These are phyloP conservation scores for Rhizophlyctis rosea DNA, from an alignment of 192 early-diverging fungal genomes.

Conservation along the genomic window DNA sequence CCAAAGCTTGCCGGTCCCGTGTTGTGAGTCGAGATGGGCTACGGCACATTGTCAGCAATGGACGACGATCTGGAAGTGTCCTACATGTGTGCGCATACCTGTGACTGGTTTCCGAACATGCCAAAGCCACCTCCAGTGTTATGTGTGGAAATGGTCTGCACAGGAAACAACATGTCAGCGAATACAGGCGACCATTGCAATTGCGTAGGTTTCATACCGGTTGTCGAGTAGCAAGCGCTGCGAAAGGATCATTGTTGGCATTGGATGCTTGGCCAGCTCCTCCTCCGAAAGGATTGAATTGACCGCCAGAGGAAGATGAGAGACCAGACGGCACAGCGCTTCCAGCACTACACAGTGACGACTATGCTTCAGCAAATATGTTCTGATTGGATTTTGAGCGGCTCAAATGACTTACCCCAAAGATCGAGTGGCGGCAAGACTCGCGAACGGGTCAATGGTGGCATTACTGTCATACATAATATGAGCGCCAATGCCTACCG, in stretches of 20 bases:
- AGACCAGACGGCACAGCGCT: no score
- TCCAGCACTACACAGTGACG: background rate
- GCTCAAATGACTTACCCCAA: background rate
- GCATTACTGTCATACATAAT: slow-evolving; percentile 6
- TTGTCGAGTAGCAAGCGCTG: background rate
- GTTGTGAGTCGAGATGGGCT: slow-evolving; percentile 3
- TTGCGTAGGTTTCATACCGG: background rate
- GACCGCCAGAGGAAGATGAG: no score
- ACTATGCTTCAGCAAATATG: background rate
- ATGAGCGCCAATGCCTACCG: background rate
- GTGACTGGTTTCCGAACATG: background rate
- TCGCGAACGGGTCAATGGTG: slow-evolving; percentile 35
- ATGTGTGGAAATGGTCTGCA: slow-evolving; percentile 5
- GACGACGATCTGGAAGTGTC: no score
- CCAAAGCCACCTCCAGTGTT: slow-evolving; percentile 17
- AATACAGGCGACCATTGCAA: background rate
- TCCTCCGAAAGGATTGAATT: slow-evolving; percentile 2
- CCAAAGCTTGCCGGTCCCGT: slow-evolving; percentile 12
- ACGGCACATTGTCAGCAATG: no score
- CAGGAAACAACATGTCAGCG: no score
- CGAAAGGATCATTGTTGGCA: background rate
- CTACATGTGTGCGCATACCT: no score
- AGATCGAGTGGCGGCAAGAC: slow-evolving; percentile 9
- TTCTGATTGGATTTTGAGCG: background rate
- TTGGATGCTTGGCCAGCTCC: background rate